Evolutionary conservation across 768 basidiomycete genomes (phyloP).

Genomic region (Lentinula sp.): DNA sequence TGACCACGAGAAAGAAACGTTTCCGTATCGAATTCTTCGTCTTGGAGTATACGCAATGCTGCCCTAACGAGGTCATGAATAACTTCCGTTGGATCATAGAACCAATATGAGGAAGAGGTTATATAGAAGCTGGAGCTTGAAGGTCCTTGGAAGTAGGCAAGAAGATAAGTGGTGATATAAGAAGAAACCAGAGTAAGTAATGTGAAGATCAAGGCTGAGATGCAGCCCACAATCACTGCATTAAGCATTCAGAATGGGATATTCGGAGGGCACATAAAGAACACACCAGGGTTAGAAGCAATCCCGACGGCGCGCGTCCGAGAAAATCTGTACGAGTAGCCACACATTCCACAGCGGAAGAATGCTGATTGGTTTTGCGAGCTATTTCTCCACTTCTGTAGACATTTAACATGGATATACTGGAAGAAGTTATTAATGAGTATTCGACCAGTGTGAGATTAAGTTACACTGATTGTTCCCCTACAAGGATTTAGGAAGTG

Average conservation of each 20-base stretch:
- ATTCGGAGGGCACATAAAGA: background rate
- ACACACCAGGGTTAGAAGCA: constrained; percentile 69
- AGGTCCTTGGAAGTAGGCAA: constrained; percentile 54
- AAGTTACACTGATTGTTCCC: constrained; percentile 66
- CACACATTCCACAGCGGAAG: constrained; percentile 77
- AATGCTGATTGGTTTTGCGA: constrained; percentile 62
- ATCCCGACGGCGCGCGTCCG: constrained; percentile 66
- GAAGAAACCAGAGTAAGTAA: constrained; percentile 63
- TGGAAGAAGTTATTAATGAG: constrained; percentile 7
- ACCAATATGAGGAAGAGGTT: constrained; percentile 27
- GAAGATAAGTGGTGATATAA: constrained; percentile 62
- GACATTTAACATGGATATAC: constrained; percentile 80
- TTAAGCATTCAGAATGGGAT: background rate
- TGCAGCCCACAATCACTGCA: constrained; percentile 56
- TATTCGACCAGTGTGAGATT: background rate
- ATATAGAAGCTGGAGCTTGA: constrained; percentile 32
- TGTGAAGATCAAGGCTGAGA: constrained; percentile 60
- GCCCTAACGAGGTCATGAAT: constrained; percentile 57
- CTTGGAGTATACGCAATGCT: constrained; percentile 55
- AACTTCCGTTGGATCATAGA: constrained; percentile 17
- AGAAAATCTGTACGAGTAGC: constrained; percentile 70
- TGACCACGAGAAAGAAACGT: background rate
- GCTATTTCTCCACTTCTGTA: constrained; percentile 67
- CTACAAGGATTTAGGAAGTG: constrained; percentile 29
- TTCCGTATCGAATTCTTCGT: constrained; percentile 37